Evolutionary conservation across 2,329 filamentous ascomycete genomes (phyloP).

Genomic region (Xylariaceae sp.): DNA sequence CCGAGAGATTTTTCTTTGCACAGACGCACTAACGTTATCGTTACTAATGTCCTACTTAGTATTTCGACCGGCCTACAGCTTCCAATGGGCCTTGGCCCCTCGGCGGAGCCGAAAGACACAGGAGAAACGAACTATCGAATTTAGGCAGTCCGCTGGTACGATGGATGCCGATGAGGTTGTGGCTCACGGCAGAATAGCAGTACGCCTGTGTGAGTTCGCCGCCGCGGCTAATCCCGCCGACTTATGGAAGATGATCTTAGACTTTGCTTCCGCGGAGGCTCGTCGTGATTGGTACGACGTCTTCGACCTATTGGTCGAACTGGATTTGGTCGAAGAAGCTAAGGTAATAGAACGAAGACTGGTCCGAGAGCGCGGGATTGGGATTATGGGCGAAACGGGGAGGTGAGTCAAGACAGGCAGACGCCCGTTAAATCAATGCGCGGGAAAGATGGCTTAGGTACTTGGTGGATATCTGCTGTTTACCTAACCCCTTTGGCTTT

Average conservation of each 20-base stretch:
- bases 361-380: neutral
- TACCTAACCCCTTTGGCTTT: no score
- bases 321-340: conserved; percentile 19
- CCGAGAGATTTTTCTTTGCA: conserved; percentile 1
- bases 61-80: conserved; percentile 15
- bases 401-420: no score
- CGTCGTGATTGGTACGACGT: conserved; percentile 25
- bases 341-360: conserved; percentile 13
- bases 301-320: conserved; percentile 26
- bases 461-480: no score
- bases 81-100: no score
- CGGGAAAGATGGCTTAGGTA: no score
- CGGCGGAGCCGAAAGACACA: no score
- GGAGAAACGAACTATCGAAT: conserved; percentile 34
- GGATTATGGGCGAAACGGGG: no score
- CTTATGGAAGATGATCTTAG: conserved; percentile 17
- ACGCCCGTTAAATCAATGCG: no score
- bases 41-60: neutral
- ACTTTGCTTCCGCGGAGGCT: conserved; percentile 14
- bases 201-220: conserved; percentile 9
- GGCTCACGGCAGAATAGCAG: conserved; percentile 9
- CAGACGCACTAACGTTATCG: conserved; percentile 1
- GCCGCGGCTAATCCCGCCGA: conserved; percentile 1
- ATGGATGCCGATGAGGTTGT: conserved; percentile 25
- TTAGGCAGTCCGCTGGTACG: conserved; percentile 27